Evolutionary conservation across 208 protist genomes (phyloP), one percentile per base, ranked within the genome.

Genomic region (Wallacemonas sp.): DNA sequence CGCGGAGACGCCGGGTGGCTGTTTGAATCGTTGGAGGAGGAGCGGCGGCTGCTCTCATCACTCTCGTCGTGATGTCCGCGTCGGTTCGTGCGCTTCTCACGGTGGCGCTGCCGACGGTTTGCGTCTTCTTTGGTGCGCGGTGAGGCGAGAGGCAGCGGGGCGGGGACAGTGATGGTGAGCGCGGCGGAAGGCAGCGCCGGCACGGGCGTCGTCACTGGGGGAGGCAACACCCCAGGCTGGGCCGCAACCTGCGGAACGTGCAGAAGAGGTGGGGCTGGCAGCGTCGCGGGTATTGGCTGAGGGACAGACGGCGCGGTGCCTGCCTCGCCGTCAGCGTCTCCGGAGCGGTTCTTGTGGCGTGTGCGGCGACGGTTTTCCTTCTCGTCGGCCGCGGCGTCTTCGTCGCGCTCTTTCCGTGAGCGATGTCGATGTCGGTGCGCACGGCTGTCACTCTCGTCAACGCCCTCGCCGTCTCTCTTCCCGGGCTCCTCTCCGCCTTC

Each of bases 391-490:
- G 5, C 17, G 44, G 44, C 19, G 17, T 49, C 44, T 19, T 5
- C 44, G 44, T 19, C 44, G 44, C 44, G 9, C 44, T 49, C 19
- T 49, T 19, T 4, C 22, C 30, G 51, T 19, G 51, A 34, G 51
- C 51, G 51, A n/a, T 58, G 51, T 24, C 51, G 51, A 38, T 58
- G 51, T 21, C 51, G 46, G 21, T 14, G 36, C 9, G 9, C 36
- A 41, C 9, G 36, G 36, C 14, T 14, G 9, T 41, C 36, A 41
- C 19, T 19, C 1, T 49, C 17, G 46, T 54, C 46, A 26, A 3
- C 24, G 6, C 26, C 46, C 15, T 54, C 14, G 36, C 36, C 36
- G 9, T 41, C 36, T 17, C n/a, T n/a, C n/a, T n/a, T 21, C 42
- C 24, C 42, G 42, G n/a, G n/a, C 5, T 21, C 42, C 15, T 49